These are phyloP conservation scores for Aureobasidium pullulans DNA, from an alignment of 2,329 filamentous ascomycete species.

Conservation along the genomic window DNA sequence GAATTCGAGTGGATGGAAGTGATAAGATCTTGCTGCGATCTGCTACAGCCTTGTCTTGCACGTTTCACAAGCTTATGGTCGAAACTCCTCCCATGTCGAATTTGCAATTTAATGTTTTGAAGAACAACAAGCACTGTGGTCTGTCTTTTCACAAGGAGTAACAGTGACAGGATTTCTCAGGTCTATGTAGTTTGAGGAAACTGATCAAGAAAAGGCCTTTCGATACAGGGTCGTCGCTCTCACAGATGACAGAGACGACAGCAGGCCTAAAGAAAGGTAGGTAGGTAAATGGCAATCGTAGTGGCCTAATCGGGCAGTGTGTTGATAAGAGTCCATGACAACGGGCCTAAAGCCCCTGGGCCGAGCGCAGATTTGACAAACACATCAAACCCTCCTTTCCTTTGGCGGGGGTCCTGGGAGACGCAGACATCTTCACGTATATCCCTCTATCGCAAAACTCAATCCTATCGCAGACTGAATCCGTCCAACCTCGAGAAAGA, in stretches of 20 bases:
- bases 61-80: too few relatives aligned
- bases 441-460: not conserved
- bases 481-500: not conserved
- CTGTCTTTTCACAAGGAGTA: too few relatives aligned
- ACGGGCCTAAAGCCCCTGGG: conserved; percentile 6
- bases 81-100: too few relatives aligned
- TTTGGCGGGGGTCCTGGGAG: not conserved
- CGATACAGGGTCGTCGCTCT: not conserved
- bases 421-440: conserved; percentile 4
- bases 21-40: too few relatives aligned
- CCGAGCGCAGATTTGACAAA: conserved; percentile 12
- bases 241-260: not conserved
- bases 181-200: too few relatives aligned
- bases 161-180: too few relatives aligned
- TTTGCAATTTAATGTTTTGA: too few relatives aligned
- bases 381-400: conserved; percentile 13
- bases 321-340: not conserved
- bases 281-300: not conserved
- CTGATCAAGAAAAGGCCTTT: not conserved
- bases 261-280: not conserved
- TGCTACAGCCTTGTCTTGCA: too few relatives aligned
- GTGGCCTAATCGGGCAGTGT: conserved; percentile 1
- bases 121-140: too few relatives aligned
- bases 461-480: not conserved
- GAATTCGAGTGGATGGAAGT: too few relatives aligned